These are phyloP conservation scores for Hirsutella thompsonii DNA, from an alignment of 2,329 filamentous ascomycete species.

Conservation along the genomic window DNA sequence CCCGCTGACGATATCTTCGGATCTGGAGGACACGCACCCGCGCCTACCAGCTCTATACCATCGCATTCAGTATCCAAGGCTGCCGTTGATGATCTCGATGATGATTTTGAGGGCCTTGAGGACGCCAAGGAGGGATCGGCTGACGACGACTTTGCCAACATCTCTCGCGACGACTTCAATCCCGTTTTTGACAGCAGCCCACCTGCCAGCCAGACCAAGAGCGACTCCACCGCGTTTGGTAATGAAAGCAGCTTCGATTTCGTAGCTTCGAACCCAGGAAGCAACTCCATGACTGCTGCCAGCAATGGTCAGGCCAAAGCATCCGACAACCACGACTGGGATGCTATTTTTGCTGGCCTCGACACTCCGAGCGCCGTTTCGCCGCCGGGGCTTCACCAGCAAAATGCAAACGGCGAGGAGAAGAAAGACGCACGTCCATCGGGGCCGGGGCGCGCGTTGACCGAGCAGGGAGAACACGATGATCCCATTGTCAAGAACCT, in stretches of 20 bases:
- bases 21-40: conserved; percentile 3
- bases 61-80: conserved; percentile 26
- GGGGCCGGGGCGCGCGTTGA: conserved; percentile 50
- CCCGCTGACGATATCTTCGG: conserved; percentile 30
- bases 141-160: conserved; percentile 68
- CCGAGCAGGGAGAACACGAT: conserved; percentile 67
- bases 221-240: conserved; percentile 36
- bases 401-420: conserved; percentile 3
- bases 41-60: conserved; percentile 10
- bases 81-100: conserved; percentile 63
- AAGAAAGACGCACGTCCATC: conserved; percentile 13
- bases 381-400: conserved; percentile 6
- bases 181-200: conserved; percentile 65
- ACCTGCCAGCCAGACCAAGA: conserved; percentile 39
- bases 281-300: conserved; percentile 22
- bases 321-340: conserved; percentile 68
- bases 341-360: conserved; percentile 78
- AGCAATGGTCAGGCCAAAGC: conserved; percentile 24
- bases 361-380: conserved; percentile 37
- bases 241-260: conserved; percentile 49
- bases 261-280: conserved; percentile 25
- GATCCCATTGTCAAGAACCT: conserved; percentile 84
- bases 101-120: conserved; percentile 70
- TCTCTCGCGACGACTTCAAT: conserved; percentile 70
- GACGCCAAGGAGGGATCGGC: conserved; percentile 71